Evolutionary conservation across 2,329 filamentous ascomycete genomes (phyloP), one percentile per base, ranked within the genome.

Genomic region (Orbilia javanica): DNA sequence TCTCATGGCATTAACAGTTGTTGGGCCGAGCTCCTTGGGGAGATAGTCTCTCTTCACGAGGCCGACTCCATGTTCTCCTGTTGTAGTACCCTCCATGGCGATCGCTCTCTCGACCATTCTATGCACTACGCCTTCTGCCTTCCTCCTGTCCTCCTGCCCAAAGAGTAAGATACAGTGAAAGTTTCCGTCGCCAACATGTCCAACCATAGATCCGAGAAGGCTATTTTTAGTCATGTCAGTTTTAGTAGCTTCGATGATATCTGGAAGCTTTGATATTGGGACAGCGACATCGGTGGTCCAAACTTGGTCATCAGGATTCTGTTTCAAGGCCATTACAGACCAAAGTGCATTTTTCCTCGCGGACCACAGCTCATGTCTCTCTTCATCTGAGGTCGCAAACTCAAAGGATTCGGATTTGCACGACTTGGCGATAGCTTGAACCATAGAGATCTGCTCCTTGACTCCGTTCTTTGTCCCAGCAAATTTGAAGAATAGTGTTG

Each of bases 401-500:
- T 92, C 89, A 79, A 93, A 92, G 42, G 86, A 87, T 36, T 88
- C 75, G 82, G 89, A 89, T 42, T 90, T 90, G 0, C 89, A 84
- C 60, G 85, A 82, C 82, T 88, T 88, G 1, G 92, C 91, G 8
- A 94, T 85, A 34, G 85, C 85, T 82, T 90, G 87, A 2, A 94
- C 91, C 62, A 90, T 88, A 5, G 86, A 85, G 73, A 96, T 88
- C 84, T 96, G 92, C 85, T 96, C 93, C 84, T 93, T 92, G 71
- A 96, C 92, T 34, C 88, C 88, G 34, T 84, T 85, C 0, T 89
- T 87, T 0, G 91, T 93, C 65, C 92, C 92, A 0, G 89, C 87
- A 81, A 95, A 95, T 84, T 95, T 95, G 89, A 95, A 93, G 85
- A 95, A 94, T 5, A 95, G 86, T 0, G 92, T 94, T 0, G 93